A percentile compares a stretch with the other conserved stretches of the same genome.
Conservation (phyloP, 2,329 filamentous ascomycete genomes). For the Claviceps sp. region DNA sequence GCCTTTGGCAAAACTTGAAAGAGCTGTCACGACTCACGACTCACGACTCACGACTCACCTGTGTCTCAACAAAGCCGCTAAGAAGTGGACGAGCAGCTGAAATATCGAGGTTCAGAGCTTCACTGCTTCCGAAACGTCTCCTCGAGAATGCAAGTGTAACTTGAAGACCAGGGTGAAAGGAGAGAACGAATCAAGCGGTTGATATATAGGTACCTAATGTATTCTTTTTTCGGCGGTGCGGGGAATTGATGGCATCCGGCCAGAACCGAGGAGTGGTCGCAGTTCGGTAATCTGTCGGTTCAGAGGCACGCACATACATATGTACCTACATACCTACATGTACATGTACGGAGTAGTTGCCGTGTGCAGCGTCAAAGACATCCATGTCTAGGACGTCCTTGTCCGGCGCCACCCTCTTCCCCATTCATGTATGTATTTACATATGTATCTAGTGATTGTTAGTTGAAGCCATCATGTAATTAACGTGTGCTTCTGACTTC, state of each 20-base stretch:
- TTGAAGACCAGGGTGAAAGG: background rate
- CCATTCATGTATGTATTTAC: background rate
- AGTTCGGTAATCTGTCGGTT: background rate
- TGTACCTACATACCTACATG: no score
- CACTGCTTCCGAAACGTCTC: background rate
- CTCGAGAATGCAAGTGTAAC: background rate
- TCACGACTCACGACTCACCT: no score
- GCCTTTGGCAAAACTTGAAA: background rate
- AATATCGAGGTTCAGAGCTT: background rate
- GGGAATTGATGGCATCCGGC: no score
- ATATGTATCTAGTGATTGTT: background rate
- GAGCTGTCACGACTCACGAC: no score
- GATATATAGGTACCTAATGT: no score
- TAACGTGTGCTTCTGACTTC: no score
- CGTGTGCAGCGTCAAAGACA: background rate
- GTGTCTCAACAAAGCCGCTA: background rate
- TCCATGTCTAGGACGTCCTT: background rate
- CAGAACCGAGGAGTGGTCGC: no score
- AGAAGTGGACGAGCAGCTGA: background rate
- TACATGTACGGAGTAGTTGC: no score
- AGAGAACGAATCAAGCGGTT: background rate
- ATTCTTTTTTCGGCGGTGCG: no score
- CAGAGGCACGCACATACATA: background rate
- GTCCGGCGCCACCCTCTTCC: no score
- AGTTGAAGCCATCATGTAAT: no score